These are phyloP conservation scores for Candida taoyuanica DNA, from an alignment of 805 yeast species.

Conservation along the genomic window DNA sequence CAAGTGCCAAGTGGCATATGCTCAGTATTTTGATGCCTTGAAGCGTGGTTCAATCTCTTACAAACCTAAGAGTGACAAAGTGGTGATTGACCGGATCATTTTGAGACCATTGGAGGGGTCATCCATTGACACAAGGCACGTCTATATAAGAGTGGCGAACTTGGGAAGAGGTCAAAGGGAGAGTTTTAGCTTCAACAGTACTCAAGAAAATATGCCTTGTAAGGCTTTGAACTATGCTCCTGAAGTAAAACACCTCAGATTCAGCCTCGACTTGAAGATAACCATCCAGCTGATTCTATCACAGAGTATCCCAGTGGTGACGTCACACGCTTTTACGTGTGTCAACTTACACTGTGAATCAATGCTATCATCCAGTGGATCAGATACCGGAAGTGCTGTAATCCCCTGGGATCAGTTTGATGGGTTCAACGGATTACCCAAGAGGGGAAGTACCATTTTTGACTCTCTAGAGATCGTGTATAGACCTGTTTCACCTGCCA, in stretches of 20 bases:
- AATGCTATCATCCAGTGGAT: not conserved
- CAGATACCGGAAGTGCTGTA: not conserved
- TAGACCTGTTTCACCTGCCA: no score
- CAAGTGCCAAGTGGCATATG: slow-evolving; percentile 60
- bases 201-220: no score
- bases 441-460: slow-evolving; percentile 49
- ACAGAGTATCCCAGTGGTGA: not conserved
- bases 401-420: slow-evolving; percentile 51
- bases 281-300: slow-evolving; percentile 1
- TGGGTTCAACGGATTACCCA: slow-evolving; percentile 60
- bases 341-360: slow-evolving; percentile 42
- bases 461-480: slow-evolving; percentile 28
- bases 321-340: slow-evolving; percentile 34
- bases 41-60: no score
- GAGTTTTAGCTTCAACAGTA: not conserved
- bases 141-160: not conserved
- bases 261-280: slow-evolving; percentile 4
- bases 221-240: no score
- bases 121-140: not conserved
- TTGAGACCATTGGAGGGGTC: not conserved
- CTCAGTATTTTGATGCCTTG: slow-evolving; percentile 42
- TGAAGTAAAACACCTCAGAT: no score
- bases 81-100: no score
- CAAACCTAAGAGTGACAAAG: no score
- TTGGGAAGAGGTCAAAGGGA: not conserved